Base-by-base conservation (phyloP, 2,329 filamentous ascomycete species). In the Trichophaea hybrida region DNA sequence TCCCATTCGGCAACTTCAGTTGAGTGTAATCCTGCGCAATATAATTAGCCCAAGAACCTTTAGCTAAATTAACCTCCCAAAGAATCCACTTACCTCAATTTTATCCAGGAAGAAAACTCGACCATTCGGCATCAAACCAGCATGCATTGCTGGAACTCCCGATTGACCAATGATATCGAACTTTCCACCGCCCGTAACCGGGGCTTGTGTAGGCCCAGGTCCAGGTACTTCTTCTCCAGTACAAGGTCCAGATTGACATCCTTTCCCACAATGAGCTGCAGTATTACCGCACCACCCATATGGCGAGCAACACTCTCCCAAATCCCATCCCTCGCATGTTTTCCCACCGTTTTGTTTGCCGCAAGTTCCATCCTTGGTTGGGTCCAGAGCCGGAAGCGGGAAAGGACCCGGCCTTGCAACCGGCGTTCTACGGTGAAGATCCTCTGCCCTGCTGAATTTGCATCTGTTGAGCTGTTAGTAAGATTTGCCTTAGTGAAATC, bases 101-200 rank as follows among this genome's bases (percentile, higher is more conserved):
- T 83, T 83, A 73, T 83, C 80, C 13, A 82, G 71, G 70, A 83
- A 83, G 40, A 80, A 73, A 8, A 82, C 79, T 55, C 75, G 73
- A 31, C 80, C 79, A 66, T 82, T 81, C 12, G 74, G 77, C 72
- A 82, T 73, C 24, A 83, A 73, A 65, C 75, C 78, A 63, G 79
- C 80, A 66, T 81, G 79, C 80, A 83, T 83, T 13, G 75, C 79
- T 44, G 80, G 79, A n/a, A 82, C 80, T 64, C 80, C 80, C 56
- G 78, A 78, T 59, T 75, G 71, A 15, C 79, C 80, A 58, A 78
- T 73, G 38, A 79, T 69, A 65, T 81, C 76, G 38, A 70, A 70
- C 35, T 76, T 31, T 10, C 67, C 67, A 2, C 61, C 59, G n/a
- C 44, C 55, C 4, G 64, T 67, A 31, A 58, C 62, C 32, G 63